Evolutionary conservation across 169 alveolate species (phyloP).

Genomic region (Plasmodium ovale): DNA sequence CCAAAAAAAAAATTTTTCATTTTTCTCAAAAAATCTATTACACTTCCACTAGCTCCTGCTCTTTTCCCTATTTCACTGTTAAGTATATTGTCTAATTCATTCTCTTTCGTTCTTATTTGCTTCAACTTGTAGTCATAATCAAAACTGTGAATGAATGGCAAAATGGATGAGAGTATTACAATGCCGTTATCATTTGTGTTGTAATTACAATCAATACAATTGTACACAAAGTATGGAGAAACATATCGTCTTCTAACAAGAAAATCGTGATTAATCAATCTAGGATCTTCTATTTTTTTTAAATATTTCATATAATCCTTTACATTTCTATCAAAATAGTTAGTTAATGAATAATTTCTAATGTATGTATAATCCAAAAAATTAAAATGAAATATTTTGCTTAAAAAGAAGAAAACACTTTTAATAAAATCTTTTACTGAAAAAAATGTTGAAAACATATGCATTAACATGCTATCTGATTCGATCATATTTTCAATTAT

Average conservation of each 20-base stretch:
- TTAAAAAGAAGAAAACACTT: slow-evolving; percentile 25
- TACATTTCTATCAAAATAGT: slow-evolving; percentile 60
- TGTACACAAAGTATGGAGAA: slow-evolving; percentile 50
- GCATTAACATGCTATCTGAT: slow-evolving; percentile 33
- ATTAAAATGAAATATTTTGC: slow-evolving; percentile 70
- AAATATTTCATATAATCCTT: slow-evolving; percentile 67
- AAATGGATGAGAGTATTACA: slow-evolving; percentile 52
- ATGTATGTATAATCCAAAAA: slow-evolving; percentile 62
- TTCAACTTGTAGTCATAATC: slow-evolving; percentile 64
- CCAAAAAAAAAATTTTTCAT: slow-evolving; percentile 7
- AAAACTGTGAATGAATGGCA: slow-evolving; percentile 62
- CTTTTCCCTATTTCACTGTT: slow-evolving; percentile 22
- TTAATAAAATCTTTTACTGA: slow-evolving; percentile 39
- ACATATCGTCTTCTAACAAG: slow-evolving; percentile 43
- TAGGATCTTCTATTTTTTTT: slow-evolving; percentile 41
- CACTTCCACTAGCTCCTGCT: not conserved
- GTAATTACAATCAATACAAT: slow-evolving; percentile 72
- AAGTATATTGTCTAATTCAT: slow-evolving; percentile 46
- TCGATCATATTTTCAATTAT: slow-evolving; percentile 50
- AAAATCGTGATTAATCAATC: slow-evolving; percentile 36
- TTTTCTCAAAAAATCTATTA: slow-evolving; percentile 12
- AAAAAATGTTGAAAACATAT: slow-evolving; percentile 21
- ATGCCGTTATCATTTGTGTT: slow-evolving; percentile 72
- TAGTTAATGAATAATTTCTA: slow-evolving; percentile 52
- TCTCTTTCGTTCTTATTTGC: slow-evolving; percentile 31